Evolutionary conservation across 345 rosid species (phyloP), one percentile per base, ranked within the genome.

Genomic region (Euphorbia pulcherrima): DNA sequence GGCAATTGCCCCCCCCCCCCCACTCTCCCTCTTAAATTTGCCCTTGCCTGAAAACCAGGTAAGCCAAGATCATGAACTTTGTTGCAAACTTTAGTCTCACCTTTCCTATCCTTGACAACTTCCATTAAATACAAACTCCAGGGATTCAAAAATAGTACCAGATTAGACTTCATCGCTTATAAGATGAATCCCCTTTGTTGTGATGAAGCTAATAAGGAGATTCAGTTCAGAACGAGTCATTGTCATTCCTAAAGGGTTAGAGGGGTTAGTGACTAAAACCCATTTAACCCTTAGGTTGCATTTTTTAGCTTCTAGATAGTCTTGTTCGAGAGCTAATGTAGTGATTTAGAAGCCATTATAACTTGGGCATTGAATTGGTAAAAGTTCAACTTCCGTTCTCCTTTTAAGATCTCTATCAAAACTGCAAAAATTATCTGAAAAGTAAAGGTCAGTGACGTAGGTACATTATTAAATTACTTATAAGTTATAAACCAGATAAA

Each of bases 11-110:
- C n/a, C n/a, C n/a, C n/a, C n/a, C n/a, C n/a, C n/a, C n/a, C n/a
- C n/a, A n/a, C n/a, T n/a, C n/a, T n/a, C n/a, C n/a, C n/a, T n/a
- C n/a, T n/a, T n/a, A n/a, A n/a, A n/a, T n/a, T n/a, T n/a, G n/a
- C n/a, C n/a, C n/a, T n/a, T n/a, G n/a, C 96, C 35, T 92, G 87
- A 74, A 89, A 89, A 67, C 96, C 96, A 46, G 96, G 92, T 1
- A 89, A 89, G 2, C 92, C 96, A 6, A 89, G 79, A 69, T 89
- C 96, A 68, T 89, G 96, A 70, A 89, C 89, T 60, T 84, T 69
- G 33, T 84, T 78, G 72, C 79, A 75, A 18, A 82, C 85, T 18
- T 86, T 83, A 16, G 75, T 72, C 57, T 87, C 80, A 9, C 70
- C 73, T 60, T 83, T 82, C 70, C 72, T 80, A 64, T 86, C 88